Base-by-base conservation (phyloP, 164 flowering plant genomes). In the Cinnamomum micranthum region DNA sequence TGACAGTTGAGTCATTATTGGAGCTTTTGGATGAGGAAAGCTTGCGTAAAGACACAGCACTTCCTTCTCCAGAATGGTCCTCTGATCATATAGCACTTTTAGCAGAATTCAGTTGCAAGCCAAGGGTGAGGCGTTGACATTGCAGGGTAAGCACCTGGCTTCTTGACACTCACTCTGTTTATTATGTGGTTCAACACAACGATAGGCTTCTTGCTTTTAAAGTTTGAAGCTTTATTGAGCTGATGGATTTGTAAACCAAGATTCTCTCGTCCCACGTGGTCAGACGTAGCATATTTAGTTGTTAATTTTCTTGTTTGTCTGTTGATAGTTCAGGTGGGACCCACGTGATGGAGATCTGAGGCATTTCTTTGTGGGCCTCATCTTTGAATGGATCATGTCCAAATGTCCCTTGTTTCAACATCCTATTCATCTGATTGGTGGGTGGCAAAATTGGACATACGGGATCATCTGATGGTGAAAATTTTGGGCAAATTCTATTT, bases 31-130 rank as follows among this genome's bases (percentile, higher is more conserved):
- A 96, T 83, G 98, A 96, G 87, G 98, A 96, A 51, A 90, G 89
- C 76, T 84, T 96, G 76, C 84, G 97, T 73, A 94, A 94, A 81
- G 97, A 94, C 78, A 96, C 99, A 68, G 99, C 97, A 25, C 97
- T 96, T 83, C 99, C 99, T 71, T 96, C 99, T 74, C 99, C 98
- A 35, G 98, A 91, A 80, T 96, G 99, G 99, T 95, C 99, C 28
- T 95, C 99, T 31, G 98, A 95, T 88, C 99, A 95, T 77, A 89
- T 92, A 81, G 99, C 97, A n/a, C 89, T 95, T 0, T 77, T 95
- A 79, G 99, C 98, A 71, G 99, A 92, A 78, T 95, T 95, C 79
- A 97, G 97, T 78, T 93, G 97, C 88, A 88, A 82, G 83, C 92
- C 91, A 47, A 87, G 90, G 82, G 59, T 80, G 75, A 89, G 97